Evolutionary conservation across 2,329 filamentous ascomycete species (phyloP), one percentile per base, ranked within the genome.

Genomic region (Claviceps pazoutovae): DNA sequence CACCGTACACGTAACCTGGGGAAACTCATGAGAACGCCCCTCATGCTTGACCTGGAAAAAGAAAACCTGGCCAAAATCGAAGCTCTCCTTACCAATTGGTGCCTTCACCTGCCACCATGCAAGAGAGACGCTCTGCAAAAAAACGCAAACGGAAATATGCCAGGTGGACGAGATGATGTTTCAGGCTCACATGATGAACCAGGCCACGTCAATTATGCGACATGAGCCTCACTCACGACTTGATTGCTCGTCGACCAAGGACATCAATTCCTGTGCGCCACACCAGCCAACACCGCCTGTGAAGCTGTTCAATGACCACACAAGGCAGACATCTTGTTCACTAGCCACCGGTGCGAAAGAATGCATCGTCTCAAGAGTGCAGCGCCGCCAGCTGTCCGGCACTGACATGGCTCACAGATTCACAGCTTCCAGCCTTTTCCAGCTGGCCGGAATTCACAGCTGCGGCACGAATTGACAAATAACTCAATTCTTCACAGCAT

Each of bases 121-220:
- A 94, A 94, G 68, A 74, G 75, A 51, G 79, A 87, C 55, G 74
- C 86, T 16, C 71, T 94, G 50, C 78, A 80, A 54, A 76, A 78
- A 55, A 79, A 84, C 58, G 83, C 87, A 36, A 76, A 80, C 26
- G 26, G 26, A 11, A 30, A 30, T 8, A 2, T 30, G 26, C 2
- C 8, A 30, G 50, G 74, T 90, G 11, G 90, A 96, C 63, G 88
- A 95, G 67, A 84, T 95, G 77, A 82, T 95, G 67, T 95, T 95
- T 68, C 88, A 94, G 64, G 89, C 87, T 1, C 84, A 87, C 56
- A 91, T 94, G 80, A 86, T 95, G 60, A 76, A 71, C 36, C 70
- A 79, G 55, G 75, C 76, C 6, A 79, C 76, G 54, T 76, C 82
- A 1, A 87, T 93, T 59, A 79, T 89, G 57, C 75, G 93, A 17